Evolutionary conservation across 2,329 filamentous ascomycete genomes (phyloP).

Genomic region (Hypoxylon sp.): DNA sequence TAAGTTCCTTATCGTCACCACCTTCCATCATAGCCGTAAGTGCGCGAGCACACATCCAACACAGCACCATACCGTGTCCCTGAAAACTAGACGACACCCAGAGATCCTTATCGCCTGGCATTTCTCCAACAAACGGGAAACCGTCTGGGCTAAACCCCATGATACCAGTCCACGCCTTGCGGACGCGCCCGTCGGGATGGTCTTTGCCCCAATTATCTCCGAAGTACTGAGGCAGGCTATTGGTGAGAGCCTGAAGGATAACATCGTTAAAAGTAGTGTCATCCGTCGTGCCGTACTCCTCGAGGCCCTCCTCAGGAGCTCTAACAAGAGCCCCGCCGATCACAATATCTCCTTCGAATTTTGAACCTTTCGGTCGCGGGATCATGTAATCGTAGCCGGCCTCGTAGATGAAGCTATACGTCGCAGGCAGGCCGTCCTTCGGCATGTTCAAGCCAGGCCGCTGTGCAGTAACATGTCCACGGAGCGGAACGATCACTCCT

Average conservation of each 20-base stretch:
- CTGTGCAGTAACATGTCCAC: constrained; percentile 66
- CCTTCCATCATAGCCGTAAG: constrained; percentile 68
- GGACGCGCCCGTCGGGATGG: constrained; percentile 58
- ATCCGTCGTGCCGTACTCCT: constrained; percentile 69
- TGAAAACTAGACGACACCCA: constrained; percentile 74
- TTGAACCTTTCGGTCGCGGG: constrained; percentile 64
- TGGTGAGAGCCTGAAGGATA: constrained; percentile 64
- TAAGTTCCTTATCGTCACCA: constrained; percentile 53
- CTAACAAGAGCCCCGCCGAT: constrained; percentile 72
- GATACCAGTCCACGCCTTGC: constrained; percentile 68
- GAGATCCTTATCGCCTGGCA: constrained; percentile 63
- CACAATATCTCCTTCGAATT: constrained; percentile 67
- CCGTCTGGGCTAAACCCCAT: constrained; percentile 70
- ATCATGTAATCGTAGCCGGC: constrained; percentile 79
- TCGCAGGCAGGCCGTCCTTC: constrained; percentile 60
- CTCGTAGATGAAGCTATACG: constrained; percentile 74
- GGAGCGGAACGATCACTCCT: constrained; percentile 64
- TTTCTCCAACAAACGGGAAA: constrained; percentile 66
- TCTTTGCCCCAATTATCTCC: constrained; percentile 67
- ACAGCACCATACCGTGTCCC: constrained; percentile 77
- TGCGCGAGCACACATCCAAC: constrained; percentile 71
- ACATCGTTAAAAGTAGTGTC: constrained; percentile 67
- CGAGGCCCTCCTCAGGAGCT: constrained; percentile 59
- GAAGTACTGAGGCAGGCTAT: constrained; percentile 65
- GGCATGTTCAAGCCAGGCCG: constrained; percentile 57